Percentiles rank a stretch among this genome's conserved stretches.
These are phyloP conservation scores for Fusarium veterinarium DNA, from an alignment of 2,329 filamentous ascomycete species.

Conservation along the genomic window DNA sequence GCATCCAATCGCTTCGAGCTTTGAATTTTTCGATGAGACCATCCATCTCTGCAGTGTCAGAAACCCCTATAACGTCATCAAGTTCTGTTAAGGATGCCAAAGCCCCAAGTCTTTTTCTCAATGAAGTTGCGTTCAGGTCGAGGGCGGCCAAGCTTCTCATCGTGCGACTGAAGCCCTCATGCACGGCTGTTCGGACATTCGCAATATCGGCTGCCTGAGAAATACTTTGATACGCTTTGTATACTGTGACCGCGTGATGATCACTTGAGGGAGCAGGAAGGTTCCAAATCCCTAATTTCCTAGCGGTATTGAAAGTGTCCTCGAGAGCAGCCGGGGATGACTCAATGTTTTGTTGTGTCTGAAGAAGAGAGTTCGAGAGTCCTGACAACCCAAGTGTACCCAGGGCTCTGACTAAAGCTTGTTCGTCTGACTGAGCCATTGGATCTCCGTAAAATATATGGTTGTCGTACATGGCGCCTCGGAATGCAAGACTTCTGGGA, in stretches of 20 bases:
- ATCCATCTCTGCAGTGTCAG: conserved; percentile 69
- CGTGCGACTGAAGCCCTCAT: conserved; percentile 70
- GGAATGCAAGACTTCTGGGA: conserved; percentile 86
- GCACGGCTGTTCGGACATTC: conserved; percentile 67
- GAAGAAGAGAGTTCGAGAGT: conserved; percentile 82
- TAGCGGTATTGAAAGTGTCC: conserved; percentile 81
- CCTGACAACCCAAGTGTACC: conserved; percentile 86
- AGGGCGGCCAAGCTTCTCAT: conserved; percentile 67
- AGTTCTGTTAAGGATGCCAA: conserved; percentile 83
- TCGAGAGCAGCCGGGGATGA: conserved; percentile 70
- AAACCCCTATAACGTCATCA: conserved; percentile 77
- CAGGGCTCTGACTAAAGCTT: conserved; percentile 80
- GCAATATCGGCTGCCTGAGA: conserved; percentile 70
- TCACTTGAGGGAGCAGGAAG: conserved; percentile 76
- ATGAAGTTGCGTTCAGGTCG: conserved; percentile 60
- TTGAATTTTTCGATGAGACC: conserved; percentile 73
- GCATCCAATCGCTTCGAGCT: conserved; percentile 80
- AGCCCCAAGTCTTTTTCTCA: conserved; percentile 68
- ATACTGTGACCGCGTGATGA: conserved; percentile 76
- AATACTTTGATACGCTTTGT: conserved; percentile 83
- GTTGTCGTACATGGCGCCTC: conserved; percentile 90
- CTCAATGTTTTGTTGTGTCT: conserved; percentile 71
- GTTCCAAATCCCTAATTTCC: conserved; percentile 92
- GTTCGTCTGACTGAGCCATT: conserved; percentile 67
- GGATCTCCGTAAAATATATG: conserved; percentile 74